Conservation (phyloP, 2,329 filamentous ascomycete species). For the Falciphora oryzae region DNA sequence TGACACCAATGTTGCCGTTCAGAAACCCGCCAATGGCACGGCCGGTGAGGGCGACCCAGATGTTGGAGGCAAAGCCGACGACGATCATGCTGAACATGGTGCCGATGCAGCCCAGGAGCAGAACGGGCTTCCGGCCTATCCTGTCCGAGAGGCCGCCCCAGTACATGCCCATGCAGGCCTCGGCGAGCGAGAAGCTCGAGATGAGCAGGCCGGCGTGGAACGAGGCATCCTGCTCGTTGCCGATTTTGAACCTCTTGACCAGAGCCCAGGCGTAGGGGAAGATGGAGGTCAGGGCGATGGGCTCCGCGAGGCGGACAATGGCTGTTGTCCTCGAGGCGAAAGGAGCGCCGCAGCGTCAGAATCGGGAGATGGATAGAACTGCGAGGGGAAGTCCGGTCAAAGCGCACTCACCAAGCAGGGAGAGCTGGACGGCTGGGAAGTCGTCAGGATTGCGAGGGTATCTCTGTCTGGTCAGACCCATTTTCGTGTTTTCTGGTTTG, state of each 20-base stretch:
- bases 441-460: constrained; percentile 58
- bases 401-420: constrained; percentile 65
- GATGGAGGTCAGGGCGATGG: constrained; percentile 87
- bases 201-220: constrained; percentile 87
- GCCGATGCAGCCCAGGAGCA: constrained; percentile 74
- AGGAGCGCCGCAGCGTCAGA: neutral
- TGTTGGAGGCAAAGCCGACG: constrained; percentile 76
- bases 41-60: constrained; percentile 75
- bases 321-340: constrained; percentile 46
- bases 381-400: constrained; percentile 10
- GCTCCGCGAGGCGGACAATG: constrained; percentile 87
- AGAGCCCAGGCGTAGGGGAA: constrained; percentile 88
- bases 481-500: constrained; percentile 29
- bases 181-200: constrained; percentile 76
- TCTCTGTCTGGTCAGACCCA: constrained; percentile 47
- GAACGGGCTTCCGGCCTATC: constrained; percentile 77
- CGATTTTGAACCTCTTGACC: constrained; percentile 69
- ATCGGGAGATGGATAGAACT: neutral
- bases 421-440: constrained; percentile 78
- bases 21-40: constrained; percentile 73
- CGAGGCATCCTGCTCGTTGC: constrained; percentile 67
- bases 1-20: constrained; percentile 88
- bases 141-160: constrained; percentile 82
- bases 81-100: constrained; percentile 79
- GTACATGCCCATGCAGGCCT: constrained; percentile 79